phyloP scores from a whole-genome alignment of 2,329 filamentous ascomycete genomes.

The Rutstroemia sp. region DNA sequence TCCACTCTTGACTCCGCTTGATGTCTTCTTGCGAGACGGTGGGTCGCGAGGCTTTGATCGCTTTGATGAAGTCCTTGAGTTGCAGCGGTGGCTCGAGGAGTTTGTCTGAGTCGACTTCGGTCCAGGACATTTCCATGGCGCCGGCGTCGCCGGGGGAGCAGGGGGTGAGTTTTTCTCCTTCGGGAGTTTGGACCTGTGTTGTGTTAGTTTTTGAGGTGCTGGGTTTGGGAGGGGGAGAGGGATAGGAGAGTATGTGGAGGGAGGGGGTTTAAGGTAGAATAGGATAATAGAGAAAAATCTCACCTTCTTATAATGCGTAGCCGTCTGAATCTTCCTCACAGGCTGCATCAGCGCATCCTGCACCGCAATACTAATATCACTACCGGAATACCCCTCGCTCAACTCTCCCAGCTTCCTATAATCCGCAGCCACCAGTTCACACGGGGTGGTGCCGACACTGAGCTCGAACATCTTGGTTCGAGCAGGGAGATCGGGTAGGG shows the following conservation, averaged over 20 bases:
- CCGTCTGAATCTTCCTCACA: slow-evolving; percentile 91
- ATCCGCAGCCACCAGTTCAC: slow-evolving; percentile 69
- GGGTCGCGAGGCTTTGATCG: slow-evolving; percentile 78
- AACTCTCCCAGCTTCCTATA: slow-evolving; percentile 72
- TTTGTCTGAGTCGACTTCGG: slow-evolving; percentile 74
- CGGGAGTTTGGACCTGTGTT: slow-evolving; percentile 61
- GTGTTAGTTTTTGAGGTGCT: slow-evolving; percentile 3
- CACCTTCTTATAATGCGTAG: slow-evolving; percentile 96
- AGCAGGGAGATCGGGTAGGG: slow-evolving; percentile 77
- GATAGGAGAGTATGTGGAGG: neutral
- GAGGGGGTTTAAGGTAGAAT: neutral
- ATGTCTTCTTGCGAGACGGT: slow-evolving; percentile 88
- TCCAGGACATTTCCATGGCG: slow-evolving; percentile 90
- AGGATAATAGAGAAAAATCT: no score
- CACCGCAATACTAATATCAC: slow-evolving; percentile 91
- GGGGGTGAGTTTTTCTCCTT: slow-evolving; percentile 65
- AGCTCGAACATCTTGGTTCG: slow-evolving; percentile 79
- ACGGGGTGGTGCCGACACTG: slow-evolving; percentile 87
- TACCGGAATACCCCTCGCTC: slow-evolving; percentile 91
- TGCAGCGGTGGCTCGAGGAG: slow-evolving; percentile 80
- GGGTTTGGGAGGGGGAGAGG: no score
- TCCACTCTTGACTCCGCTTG: slow-evolving; percentile 83
- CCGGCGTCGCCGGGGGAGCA: slow-evolving; percentile 87
- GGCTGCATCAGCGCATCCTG: slow-evolving; percentile 97
- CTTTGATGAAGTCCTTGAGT: slow-evolving; percentile 89